These are phyloP conservation scores for Oxyria digyna DNA, from an alignment of 148 eudicot species.

Conservation along the genomic window DNA sequence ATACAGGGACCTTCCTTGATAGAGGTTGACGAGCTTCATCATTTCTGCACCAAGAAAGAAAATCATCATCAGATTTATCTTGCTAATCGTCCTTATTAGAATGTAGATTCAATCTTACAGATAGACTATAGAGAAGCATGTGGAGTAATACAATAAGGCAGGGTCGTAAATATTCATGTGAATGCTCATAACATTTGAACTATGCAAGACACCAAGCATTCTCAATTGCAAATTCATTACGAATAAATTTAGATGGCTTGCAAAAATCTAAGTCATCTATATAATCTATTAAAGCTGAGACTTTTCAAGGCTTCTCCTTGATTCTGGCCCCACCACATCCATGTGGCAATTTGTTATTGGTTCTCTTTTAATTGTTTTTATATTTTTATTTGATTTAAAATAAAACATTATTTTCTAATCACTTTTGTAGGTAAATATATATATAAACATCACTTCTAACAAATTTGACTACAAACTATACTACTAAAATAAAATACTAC, in stretches of 20 bases:
- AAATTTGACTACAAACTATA: too few species aligned
- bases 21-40: conserved; percentile 65
- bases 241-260: not conserved
- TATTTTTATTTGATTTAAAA: too few species aligned
- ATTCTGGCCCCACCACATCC: too few species aligned
- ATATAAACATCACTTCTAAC: too few species aligned
- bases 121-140: not conserved
- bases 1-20: conserved; percentile 57
- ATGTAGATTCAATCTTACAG: not conserved
- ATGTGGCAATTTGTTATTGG: too few species aligned
- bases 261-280: not conserved
- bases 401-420: too few species aligned
- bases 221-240: not conserved
- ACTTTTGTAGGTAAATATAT: too few species aligned
- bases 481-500: too few species aligned
- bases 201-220: not conserved
- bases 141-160: not conserved
- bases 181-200: not conserved
- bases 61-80: not conserved
- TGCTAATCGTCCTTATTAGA: not conserved
- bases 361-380: too few species aligned
- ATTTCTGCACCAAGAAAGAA: conserved; percentile 27
- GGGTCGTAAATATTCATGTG: not conserved
- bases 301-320: too few species aligned
- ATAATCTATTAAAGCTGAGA: too few species aligned